Percentiles rank a stretch among this genome's conserved stretches.
phyloP scores from a whole-genome alignment of 2,329 filamentous ascomycete genomes.

The Hirsutella minnesotensis region DNA sequence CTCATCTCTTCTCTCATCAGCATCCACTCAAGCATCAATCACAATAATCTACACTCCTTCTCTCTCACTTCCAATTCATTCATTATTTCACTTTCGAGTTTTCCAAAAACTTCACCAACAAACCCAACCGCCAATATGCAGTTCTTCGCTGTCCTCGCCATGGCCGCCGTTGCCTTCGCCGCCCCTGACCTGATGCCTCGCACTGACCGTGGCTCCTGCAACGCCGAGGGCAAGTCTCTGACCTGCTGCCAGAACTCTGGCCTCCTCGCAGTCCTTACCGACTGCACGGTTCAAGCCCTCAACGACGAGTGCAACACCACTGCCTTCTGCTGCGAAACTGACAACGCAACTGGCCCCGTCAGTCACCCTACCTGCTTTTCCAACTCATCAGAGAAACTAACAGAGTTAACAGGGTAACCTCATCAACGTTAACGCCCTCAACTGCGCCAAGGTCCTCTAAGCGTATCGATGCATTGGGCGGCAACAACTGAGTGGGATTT shows the following conservation, averaged over 20 bases:
- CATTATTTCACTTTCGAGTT: neutral
- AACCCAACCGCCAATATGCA: constrained; percentile 1
- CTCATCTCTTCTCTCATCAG: neutral
- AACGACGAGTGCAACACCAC: neutral
- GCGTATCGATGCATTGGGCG: neutral
- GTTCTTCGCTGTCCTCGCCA: constrained; percentile 1
- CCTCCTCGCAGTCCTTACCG: neutral
- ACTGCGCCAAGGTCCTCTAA: neutral
- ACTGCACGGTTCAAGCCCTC: neutral
- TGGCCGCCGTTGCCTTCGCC: constrained; percentile 1
- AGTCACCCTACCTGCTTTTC: neutral
- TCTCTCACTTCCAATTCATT: neutral
- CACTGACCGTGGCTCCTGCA: neutral
- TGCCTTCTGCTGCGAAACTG: neutral
- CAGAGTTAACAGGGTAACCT: neutral
- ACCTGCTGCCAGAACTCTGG: too few species aligned
- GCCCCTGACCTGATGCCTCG: constrained; percentile 3
- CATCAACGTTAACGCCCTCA: neutral
- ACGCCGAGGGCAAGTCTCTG: neutral
- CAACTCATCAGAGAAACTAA: neutral
- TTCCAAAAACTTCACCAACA: neutral
- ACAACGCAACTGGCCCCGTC: neutral
- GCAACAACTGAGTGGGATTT: neutral
- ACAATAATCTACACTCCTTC: neutral
- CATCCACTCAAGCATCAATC: neutral